Conservation (phyloP, 1,139 yeast species). For the Blastobotrys proliferans region DNA sequence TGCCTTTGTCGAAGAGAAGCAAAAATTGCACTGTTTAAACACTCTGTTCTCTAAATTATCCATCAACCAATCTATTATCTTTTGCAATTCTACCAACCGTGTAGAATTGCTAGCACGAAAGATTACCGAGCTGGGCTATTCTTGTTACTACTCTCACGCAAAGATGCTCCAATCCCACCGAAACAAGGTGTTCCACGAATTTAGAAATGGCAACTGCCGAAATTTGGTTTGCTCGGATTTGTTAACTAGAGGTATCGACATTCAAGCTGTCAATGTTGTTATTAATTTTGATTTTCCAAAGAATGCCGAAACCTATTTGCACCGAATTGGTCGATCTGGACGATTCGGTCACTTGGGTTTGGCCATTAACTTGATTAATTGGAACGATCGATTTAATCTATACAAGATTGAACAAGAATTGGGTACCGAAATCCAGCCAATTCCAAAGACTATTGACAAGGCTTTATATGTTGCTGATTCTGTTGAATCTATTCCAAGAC, state of each 20-base stretch:
- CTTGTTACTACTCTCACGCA: constrained; percentile 96
- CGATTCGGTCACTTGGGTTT: constrained; percentile 98
- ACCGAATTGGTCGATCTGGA: constrained; percentile 99
- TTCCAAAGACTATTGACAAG: constrained; percentile 86
- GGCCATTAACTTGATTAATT: constrained; percentile 92
- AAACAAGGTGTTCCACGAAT: constrained; percentile 97
- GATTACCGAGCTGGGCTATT: constrained; percentile 92
- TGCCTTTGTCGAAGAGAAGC: constrained; percentile 96
- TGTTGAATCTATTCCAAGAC: constrained; percentile 73
- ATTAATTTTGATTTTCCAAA: constrained; percentile 98
- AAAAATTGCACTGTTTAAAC: constrained; percentile 91
- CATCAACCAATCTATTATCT: constrained; percentile 92
- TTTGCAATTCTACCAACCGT: constrained; percentile 94
- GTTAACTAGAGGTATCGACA: constrained; percentile 97
- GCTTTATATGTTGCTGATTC: constrained; percentile 84
- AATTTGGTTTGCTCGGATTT: constrained; percentile 95
- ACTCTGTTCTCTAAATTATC: constrained; percentile 91
- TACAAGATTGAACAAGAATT: constrained; percentile 96
- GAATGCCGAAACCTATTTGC: constrained; percentile 94
- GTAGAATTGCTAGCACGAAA: constrained; percentile 94
- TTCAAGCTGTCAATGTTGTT: constrained; percentile 97
- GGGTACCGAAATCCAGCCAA: constrained; percentile 96
- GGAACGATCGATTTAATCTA: constrained; percentile 92
- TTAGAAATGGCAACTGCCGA: constrained; percentile 97
- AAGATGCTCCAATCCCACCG: constrained; percentile 97